These are phyloP conservation scores for Penicillium soppii DNA, from an alignment of 495 filamentous ascomycete genomes.

Conservation along the genomic window DNA sequence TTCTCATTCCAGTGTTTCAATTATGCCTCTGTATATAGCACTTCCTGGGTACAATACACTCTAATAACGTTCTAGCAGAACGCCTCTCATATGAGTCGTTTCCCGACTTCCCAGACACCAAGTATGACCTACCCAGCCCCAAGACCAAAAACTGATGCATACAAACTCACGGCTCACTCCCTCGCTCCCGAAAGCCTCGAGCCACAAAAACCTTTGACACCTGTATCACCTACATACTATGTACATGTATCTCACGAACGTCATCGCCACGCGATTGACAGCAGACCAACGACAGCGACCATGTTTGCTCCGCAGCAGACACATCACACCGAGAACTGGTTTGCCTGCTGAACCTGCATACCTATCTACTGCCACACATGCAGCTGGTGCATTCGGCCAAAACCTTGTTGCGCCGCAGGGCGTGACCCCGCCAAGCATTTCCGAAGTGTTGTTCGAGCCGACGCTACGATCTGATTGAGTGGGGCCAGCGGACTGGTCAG, in stretches of 20 bases:
- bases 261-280: constrained; percentile 17
- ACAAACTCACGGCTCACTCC: no score
- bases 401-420: neutral
- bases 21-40: no score
- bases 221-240: no score
- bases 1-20: no score
- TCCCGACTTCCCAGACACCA: no score
- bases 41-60: no score
- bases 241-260: neutral
- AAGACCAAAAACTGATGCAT: neutral
- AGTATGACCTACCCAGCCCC: no score
- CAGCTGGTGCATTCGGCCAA: neutral
- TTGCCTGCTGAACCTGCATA: neutral
- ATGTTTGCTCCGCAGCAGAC: neutral
- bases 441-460: neutral
- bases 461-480: constrained; percentile 3
- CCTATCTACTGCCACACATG: neutral
- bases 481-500: neutral
- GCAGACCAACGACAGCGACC: neutral
- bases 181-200: no score
- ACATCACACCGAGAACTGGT: neutral
- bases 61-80: no score
- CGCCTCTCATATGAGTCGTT: no score
- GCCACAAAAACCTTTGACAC: no score
- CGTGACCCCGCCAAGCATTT: neutral